A percentile compares a stretch with the other conserved stretches of the same genome.
These are phyloP conservation scores for Metschnikowia proteae DNA, from an alignment of 805 yeast genomes.

Conservation along the genomic window DNA sequence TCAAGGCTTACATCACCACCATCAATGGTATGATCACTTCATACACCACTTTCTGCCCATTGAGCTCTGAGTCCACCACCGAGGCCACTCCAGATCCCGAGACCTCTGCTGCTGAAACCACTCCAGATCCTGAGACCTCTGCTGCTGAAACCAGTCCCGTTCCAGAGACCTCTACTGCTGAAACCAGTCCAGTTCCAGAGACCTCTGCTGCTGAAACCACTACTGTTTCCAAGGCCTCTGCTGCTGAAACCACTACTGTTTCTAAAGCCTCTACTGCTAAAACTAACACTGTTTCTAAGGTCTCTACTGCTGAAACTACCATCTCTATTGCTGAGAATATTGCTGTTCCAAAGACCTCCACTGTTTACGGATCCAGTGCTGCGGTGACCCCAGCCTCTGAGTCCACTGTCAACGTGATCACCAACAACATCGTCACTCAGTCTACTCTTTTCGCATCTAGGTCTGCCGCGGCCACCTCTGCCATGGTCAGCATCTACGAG, in stretches of 20 bases:
- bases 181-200: too few relatives aligned
- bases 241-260: too few relatives aligned
- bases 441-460: slow-evolving; percentile 21
- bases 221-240: too few relatives aligned
- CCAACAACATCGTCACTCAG: slow-evolving; percentile 38
- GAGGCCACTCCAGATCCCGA: not conserved
- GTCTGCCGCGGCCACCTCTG: slow-evolving; percentile 3
- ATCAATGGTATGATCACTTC: slow-evolving; percentile 12
- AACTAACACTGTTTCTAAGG: too few relatives aligned
- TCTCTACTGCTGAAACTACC: slow-evolving; percentile 3
- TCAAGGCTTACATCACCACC: slow-evolving; percentile 11
- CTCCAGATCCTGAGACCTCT: not conserved
- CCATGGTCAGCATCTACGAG: slow-evolving; percentile 22
- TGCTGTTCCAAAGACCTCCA: not conserved
- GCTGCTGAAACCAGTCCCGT: too few relatives aligned
- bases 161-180: too few relatives aligned
- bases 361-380: not conserved
- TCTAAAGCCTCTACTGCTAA: too few relatives aligned
- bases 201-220: too few relatives aligned
- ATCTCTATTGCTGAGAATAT: not conserved
- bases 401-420: slow-evolving; percentile 38
- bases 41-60: slow-evolving; percentile 15
- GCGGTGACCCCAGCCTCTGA: slow-evolving; percentile 3
- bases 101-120: too few relatives aligned
- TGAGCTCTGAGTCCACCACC: slow-evolving; percentile 7